Base-by-base conservation (phyloP, 2,329 filamentous ascomycete species). In the Pseudogymnoascus destructans region DNA sequence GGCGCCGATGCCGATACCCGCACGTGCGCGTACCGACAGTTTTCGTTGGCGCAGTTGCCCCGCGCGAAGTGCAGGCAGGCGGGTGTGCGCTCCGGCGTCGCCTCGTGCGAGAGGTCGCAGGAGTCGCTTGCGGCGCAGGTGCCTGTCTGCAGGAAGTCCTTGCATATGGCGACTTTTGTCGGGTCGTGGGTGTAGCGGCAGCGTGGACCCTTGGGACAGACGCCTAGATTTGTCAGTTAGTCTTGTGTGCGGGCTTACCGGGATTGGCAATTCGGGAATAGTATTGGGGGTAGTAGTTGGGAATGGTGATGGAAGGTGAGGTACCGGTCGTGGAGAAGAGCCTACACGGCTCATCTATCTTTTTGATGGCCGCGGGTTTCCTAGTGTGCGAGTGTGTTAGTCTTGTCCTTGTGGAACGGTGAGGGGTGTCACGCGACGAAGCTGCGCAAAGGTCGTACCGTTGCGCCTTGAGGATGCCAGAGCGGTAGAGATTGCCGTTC, bases 31-130 rank as follows among this genome's bases (percentile, higher is more conserved):
- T 95, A 97, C 63, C 81, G 86, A 74, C 93, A 97, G 65, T 85
- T 79, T 67, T 83, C 74, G 69, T 96, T 96, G 66, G 85, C 86
- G 76, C 93, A 97, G 69, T 89, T 87, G 68, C 90, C 90, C 70
- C 87, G 87, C 70, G 89, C 81, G 75, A 89, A 95, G 75, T 96
- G 90, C 70, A 93, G 73, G 75, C 93, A 97, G 61, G 86, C 81
- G 59, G 93, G 91, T 58, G 87, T 87, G 72, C 92, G 87, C 72
- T 96, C 81, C 64, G 89, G 81, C 58, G 80, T 87, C 63, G 88
- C 76, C 54, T 93, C 85, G 78, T 97, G 93, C 63, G 91, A 95
- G 61, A 97, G 79, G 73, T 95, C 88, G 78, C 93, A 98, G 67
- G 79, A 79, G 68, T 85, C 80, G 72, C 89, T 89, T 70, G 81